A percentile compares a stretch with the other conserved stretches of the same genome.
Conservation (phyloP, 2,329 filamentous ascomycete genomes). For the Phialemoniopsis sp. region DNA sequence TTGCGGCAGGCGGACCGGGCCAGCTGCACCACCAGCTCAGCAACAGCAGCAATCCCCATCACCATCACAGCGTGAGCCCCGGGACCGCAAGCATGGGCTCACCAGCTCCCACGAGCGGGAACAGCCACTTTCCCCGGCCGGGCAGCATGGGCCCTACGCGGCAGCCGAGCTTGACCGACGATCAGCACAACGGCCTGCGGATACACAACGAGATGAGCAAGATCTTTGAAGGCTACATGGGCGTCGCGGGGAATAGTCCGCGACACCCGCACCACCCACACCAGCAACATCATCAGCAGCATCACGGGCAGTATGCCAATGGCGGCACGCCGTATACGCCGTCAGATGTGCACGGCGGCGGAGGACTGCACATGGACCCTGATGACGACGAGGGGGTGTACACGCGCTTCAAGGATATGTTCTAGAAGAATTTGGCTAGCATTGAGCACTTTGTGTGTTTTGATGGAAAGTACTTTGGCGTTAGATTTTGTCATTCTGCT, state of each 20-base stretch:
- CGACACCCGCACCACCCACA: no score
- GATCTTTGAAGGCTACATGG: constrained; percentile 35
- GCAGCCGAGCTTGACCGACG: constrained; percentile 8
- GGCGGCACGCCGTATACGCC: no score
- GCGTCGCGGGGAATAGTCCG: not conserved
- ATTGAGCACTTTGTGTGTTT: no score
- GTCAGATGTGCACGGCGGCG: no score
- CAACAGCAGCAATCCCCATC: not conserved
- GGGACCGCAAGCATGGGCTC: not conserved
- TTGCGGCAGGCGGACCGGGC: constrained; percentile 24
- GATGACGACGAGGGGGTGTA: no score
- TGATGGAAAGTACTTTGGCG: no score
- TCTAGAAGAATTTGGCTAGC: no score
- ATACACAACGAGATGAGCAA: constrained; percentile 52
- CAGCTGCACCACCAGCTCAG: not conserved
- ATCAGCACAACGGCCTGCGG: constrained; percentile 37
- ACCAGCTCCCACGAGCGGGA: not conserved
- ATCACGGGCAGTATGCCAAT: no score
- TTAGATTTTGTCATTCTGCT: no score
- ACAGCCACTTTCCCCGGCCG: not conserved
- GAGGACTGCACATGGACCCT: no score
- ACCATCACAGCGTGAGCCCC: not conserved
- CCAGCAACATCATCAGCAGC: no score
- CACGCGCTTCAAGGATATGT: no score
- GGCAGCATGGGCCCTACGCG: constrained; percentile 13